phyloP scores from a whole-genome alignment of 108 stramenopile species.

The Nitzschia palea region DNA sequence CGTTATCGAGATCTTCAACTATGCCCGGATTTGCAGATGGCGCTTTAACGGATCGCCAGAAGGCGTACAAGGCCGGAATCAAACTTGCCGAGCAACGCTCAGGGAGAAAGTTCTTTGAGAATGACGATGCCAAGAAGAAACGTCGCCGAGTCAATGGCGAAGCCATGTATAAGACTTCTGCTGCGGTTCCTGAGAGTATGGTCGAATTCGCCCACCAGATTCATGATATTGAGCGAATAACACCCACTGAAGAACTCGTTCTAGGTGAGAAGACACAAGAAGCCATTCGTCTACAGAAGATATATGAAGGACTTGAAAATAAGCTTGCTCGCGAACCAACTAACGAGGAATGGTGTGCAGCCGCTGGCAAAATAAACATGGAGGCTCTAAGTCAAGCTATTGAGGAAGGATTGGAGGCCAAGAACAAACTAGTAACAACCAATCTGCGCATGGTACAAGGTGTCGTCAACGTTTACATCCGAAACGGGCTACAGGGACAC shows the following conservation, averaged over 20 bases:
- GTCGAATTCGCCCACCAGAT: slow-evolving; percentile 71
- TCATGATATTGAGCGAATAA: slow-evolving; percentile 63
- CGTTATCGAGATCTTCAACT: slow-evolving; percentile 56
- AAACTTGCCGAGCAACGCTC: slow-evolving; percentile 27
- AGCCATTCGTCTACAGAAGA: slow-evolving; percentile 61
- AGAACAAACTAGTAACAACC: slow-evolving; percentile 76
- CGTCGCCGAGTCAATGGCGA: slow-evolving; percentile 31
- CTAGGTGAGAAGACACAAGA: slow-evolving; percentile 82
- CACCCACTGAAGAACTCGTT: slow-evolving; percentile 71
- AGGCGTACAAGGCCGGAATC: slow-evolving; percentile 30
- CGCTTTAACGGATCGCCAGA: slow-evolving; percentile 16
- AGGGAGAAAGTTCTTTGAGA: slow-evolving; percentile 33
- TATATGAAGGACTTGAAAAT: slow-evolving; percentile 49
- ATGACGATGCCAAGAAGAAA: slow-evolving; percentile 38
- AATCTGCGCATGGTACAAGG: slow-evolving; percentile 87
- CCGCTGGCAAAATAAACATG: slow-evolving; percentile 75
- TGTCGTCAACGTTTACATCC: slow-evolving; percentile 83
- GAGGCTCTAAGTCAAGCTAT: slow-evolving; percentile 63
- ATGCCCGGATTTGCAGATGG: slow-evolving; percentile 72
- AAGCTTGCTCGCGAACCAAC: slow-evolving; percentile 74
- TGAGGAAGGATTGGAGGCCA: slow-evolving; percentile 76
- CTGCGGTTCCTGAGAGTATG: slow-evolving; percentile 73
- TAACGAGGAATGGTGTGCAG: slow-evolving; percentile 89
- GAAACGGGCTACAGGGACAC: slow-evolving; percentile 78
- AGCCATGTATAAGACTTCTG: slow-evolving; percentile 61